Evolutionary conservation across 495 filamentous ascomycete species (phyloP).

Genomic region (Hyaloscypha finlandica): DNA sequence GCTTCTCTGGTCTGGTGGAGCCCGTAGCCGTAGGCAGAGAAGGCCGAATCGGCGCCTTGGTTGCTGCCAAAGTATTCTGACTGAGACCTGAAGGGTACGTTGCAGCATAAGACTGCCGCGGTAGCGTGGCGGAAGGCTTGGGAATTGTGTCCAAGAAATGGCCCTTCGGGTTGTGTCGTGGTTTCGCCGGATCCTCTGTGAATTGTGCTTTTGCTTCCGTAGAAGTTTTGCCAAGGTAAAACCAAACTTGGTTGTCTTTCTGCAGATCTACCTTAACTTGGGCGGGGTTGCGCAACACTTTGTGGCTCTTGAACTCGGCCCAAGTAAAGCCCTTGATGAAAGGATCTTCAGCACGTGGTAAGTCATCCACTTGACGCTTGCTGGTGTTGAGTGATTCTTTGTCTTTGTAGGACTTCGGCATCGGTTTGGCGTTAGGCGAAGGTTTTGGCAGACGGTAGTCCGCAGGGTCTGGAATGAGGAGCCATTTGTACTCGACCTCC

Average conservation of each 20-base stretch:
- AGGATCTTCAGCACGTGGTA: conserved; percentile 66
- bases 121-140: conserved; percentile 44
- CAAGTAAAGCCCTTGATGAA: conserved; percentile 71
- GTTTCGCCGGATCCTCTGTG: conserved; percentile 73
- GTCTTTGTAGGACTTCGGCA: conserved; percentile 55
- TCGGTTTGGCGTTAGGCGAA: conserved; percentile 56
- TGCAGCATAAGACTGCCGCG: conserved; percentile 38
- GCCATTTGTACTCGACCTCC: conserved; percentile 79
- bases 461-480: conserved; percentile 64
- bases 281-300: conserved; percentile 47
- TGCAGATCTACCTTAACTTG: conserved; percentile 65
- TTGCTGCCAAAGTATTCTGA: conserved; percentile 28
- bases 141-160: conserved; percentile 65
- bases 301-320: conserved; percentile 76
- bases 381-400: conserved; percentile 58
- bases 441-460: conserved; percentile 66
- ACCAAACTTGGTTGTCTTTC: conserved; percentile 78
- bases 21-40: conserved; percentile 7
- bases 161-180: conserved; percentile 54
- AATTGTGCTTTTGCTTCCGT: conserved; percentile 93
- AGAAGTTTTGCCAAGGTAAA: conserved; percentile 82
- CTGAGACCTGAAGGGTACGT: conserved; percentile 30
- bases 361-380: conserved; percentile 56
- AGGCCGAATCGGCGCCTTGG: conserved; percentile 13
- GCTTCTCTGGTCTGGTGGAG: conserved; percentile 42